These are phyloP conservation scores for Piper betle DNA, from an alignment of 164 flowering plant species.

Conservation along the genomic window DNA sequence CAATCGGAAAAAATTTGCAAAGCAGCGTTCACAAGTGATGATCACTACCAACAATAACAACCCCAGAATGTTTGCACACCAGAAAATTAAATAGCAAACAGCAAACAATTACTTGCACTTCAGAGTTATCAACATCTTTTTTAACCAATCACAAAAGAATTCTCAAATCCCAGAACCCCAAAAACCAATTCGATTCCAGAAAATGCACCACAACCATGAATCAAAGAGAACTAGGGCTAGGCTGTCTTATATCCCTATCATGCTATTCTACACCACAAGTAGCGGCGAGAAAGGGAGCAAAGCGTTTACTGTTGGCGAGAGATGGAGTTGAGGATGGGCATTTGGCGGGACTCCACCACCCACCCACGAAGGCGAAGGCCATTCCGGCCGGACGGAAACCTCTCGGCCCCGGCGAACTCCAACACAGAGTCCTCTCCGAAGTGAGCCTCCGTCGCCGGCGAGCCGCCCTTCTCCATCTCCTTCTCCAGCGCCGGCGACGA, in stretches of 20 bases:
- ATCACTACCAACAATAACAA: neutral
- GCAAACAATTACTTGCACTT: neutral
- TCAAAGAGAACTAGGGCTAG: neutral
- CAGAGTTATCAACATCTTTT: too few relatives aligned
- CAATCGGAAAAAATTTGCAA: neutral
- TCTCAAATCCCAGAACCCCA: too few relatives aligned
- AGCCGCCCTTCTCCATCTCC: neutral
- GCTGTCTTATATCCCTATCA: too few relatives aligned
- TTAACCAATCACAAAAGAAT: too few relatives aligned
- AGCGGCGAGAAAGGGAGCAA: too few relatives aligned
- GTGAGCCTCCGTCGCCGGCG: neutral
- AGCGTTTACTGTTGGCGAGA: neutral
- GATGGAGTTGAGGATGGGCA: slow-evolving; percentile 3
- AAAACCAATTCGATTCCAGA: too few relatives aligned
- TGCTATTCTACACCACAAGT: too few relatives aligned
- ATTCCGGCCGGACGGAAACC: neutral
- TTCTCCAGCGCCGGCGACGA: neutral
- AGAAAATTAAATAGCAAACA: neutral
- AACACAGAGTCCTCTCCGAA: neutral
- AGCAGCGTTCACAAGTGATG: neutral
- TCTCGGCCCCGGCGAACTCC: slow-evolving; percentile 1
- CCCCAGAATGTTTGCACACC: neutral
- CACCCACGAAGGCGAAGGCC: slow-evolving; percentile 3
- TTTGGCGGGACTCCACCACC: slow-evolving; percentile 2
- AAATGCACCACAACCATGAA: too few relatives aligned